A percentile compares a stretch with the other conserved stretches of the same genome.
Evolutionary conservation across 2,329 filamentous ascomycete species (phyloP).

Genomic region (Cadophora gregata): DNA sequence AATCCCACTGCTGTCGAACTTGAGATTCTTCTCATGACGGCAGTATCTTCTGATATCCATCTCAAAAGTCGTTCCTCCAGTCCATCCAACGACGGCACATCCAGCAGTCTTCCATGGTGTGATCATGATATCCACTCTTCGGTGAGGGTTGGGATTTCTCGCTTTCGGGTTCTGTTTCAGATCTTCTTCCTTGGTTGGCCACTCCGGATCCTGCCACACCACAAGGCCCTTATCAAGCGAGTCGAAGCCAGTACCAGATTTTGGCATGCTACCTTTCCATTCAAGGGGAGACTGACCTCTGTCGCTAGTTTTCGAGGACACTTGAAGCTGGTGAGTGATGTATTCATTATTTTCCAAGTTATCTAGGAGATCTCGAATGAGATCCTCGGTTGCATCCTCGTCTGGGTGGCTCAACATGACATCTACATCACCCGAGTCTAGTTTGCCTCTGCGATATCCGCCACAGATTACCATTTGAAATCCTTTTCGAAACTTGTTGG

Average conservation of each 20-base stretch:
- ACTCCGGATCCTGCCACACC: constrained; percentile 81
- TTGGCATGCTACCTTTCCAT: constrained; percentile 54
- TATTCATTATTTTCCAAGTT: constrained; percentile 71
- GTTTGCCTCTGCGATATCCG: constrained; percentile 71
- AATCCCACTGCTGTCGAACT: constrained; percentile 91
- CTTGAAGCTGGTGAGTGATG: constrained; percentile 81
- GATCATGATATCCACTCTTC: constrained; percentile 91
- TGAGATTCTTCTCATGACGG: constrained; percentile 73
- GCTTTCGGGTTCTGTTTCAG: constrained; percentile 35
- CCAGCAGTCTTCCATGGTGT: constrained; percentile 88
- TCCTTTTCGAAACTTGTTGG: constrained; percentile 63
- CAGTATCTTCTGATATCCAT: constrained; percentile 83
- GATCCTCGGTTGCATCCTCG: constrained; percentile 67
- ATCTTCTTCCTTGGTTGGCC: constrained; percentile 48
- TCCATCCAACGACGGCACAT: constrained; percentile 89
- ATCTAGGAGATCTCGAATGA: constrained; percentile 74
- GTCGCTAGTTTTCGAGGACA: constrained; percentile 73
- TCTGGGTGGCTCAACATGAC: constrained; percentile 82
- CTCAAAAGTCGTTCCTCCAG: constrained; percentile 87
- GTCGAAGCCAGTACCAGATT: constrained; percentile 72
- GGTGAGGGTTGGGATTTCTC: constrained; percentile 76
- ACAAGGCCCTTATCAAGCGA: constrained; percentile 90
- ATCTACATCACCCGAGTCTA: constrained; percentile 79
- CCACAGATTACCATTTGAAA: constrained; percentile 68
- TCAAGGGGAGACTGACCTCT: constrained; percentile 68